These are phyloP conservation scores for Xerocomellus amylosporus DNA, from an alignment of 768 basidiomycete genomes.

Conservation along the genomic window DNA sequence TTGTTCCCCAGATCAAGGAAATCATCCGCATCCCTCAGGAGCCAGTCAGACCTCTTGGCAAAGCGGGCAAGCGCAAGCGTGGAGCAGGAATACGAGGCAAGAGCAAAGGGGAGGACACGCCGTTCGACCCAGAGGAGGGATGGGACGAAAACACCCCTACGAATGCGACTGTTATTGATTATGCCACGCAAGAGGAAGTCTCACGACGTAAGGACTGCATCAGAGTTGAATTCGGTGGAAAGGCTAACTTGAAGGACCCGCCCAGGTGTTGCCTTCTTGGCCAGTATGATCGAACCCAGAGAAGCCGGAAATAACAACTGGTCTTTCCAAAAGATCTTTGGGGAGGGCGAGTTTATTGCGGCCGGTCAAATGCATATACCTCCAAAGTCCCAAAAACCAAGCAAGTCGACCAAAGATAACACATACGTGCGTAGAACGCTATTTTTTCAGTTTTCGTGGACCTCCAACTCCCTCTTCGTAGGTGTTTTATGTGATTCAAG, in stretches of 20 bases:
- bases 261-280: conserved; percentile 77
- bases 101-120: conserved; percentile 32
- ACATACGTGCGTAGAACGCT: conserved; percentile 65
- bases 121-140: conserved; percentile 62
- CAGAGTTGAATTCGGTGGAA: not conserved
- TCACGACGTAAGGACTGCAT: conserved; percentile 59
- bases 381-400: conserved; percentile 74
- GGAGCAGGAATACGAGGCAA: conserved; percentile 32
- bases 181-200: conserved; percentile 55
- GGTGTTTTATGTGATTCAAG: conserved; percentile 82
- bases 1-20: conserved; percentile 66
- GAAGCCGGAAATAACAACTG: conserved; percentile 64
- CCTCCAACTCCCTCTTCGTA: conserved; percentile 26
- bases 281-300: conserved; percentile 60
- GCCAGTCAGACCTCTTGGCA: conserved; percentile 45
- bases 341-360: conserved; percentile 88
- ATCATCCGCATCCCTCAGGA: conserved; percentile 58
- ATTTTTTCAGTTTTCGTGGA: not conserved
- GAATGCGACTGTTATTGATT: conserved; percentile 67
- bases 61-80: conserved; percentile 37
- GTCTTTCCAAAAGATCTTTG: conserved; percentile 88
- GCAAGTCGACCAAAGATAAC: conserved; percentile 89
- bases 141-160: conserved; percentile 82
- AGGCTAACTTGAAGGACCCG: conserved; percentile 1
- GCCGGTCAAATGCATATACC: conserved; percentile 86